A percentile compares a stretch with the other conserved stretches of the same genome.
Evolutionary conservation across 805 yeast species (phyloP).

Genomic region (Candida hispaniensis): DNA sequence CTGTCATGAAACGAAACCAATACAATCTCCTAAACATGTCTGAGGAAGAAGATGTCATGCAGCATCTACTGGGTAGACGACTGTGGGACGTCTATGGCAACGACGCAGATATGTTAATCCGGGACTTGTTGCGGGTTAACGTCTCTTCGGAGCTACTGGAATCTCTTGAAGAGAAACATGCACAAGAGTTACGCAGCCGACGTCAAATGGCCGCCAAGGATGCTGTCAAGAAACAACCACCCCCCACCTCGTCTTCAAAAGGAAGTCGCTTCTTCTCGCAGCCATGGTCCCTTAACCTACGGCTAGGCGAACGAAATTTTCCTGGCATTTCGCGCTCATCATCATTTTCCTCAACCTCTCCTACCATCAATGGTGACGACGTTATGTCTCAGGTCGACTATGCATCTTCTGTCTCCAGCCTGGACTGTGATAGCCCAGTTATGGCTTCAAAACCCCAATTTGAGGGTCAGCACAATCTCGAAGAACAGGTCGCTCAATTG

Average conservation of each 20-base stretch:
- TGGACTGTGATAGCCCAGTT: slow-evolving; percentile 11
- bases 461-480: slow-evolving; percentile 1
- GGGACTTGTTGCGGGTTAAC: slow-evolving; percentile 23
- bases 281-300: slow-evolving; percentile 14
- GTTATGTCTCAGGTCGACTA: slow-evolving; percentile 16
- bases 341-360: slow-evolving; percentile 7
- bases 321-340: slow-evolving; percentile 11
- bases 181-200: neutral
- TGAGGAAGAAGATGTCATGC: slow-evolving; percentile 35
- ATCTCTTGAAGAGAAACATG: slow-evolving; percentile 6
- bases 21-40: slow-evolving; percentile 30
- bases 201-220: neutral
- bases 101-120: slow-evolving; percentile 31
- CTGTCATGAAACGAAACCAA: slow-evolving; percentile 41
- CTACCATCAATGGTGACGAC: slow-evolving; percentile 9
- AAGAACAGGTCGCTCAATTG: slow-evolving; percentile 6
- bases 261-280: slow-evolving; percentile 12
- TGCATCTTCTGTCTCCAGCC: slow-evolving; percentile 13
- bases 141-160: slow-evolving; percentile 4
- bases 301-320: neutral
- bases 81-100: slow-evolving; percentile 36
- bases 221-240: neutral
- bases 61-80: slow-evolving; percentile 32
- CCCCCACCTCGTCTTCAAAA: slow-evolving; percentile 1
- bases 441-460: too few relatives aligned